Conservation (phyloP, 1,284 basidiomycete species). For the Apiotrichum gracile region DNA sequence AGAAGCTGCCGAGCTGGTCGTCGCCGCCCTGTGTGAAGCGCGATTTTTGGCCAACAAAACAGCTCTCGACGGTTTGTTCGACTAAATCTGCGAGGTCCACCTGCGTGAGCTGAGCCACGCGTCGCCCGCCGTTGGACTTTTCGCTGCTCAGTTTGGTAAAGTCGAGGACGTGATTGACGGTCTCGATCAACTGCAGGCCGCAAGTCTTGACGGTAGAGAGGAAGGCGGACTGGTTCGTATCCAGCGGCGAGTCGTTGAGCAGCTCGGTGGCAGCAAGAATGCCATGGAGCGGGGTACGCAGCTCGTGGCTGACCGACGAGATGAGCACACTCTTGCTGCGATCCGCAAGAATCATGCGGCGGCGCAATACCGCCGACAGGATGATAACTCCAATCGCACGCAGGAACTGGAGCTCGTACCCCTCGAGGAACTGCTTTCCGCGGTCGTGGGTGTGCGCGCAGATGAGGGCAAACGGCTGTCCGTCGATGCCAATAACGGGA, state of each 20-base stretch:
- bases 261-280: constrained; percentile 88
- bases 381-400: constrained; percentile 89
- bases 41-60: constrained; percentile 87
- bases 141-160: constrained; percentile 92
- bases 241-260: constrained; percentile 74
- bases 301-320: constrained; percentile 83
- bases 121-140: constrained; percentile 52
- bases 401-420: constrained; percentile 86
- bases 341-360: constrained; percentile 88
- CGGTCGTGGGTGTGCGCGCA: constrained; percentile 81
- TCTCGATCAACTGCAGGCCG: constrained; percentile 52
- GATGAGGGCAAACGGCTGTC: constrained; percentile 83
- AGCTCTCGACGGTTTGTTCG: constrained; percentile 93
- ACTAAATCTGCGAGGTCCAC: constrained; percentile 82
- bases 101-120: neutral
- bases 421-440: constrained; percentile 75
- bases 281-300: constrained; percentile 82
- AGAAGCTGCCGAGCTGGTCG: constrained; percentile 82
- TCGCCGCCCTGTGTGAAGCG: constrained; percentile 58
- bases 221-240: constrained; percentile 77
- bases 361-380: constrained; percentile 84
- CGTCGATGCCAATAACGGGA: constrained; percentile 89
- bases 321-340: constrained; percentile 53
- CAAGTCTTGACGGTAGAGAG: constrained; percentile 54
- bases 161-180: constrained; percentile 91